phyloP scores from a whole-genome alignment of 2,329 filamentous ascomycete species.

The Magnaporthiopsis poae region DNA sequence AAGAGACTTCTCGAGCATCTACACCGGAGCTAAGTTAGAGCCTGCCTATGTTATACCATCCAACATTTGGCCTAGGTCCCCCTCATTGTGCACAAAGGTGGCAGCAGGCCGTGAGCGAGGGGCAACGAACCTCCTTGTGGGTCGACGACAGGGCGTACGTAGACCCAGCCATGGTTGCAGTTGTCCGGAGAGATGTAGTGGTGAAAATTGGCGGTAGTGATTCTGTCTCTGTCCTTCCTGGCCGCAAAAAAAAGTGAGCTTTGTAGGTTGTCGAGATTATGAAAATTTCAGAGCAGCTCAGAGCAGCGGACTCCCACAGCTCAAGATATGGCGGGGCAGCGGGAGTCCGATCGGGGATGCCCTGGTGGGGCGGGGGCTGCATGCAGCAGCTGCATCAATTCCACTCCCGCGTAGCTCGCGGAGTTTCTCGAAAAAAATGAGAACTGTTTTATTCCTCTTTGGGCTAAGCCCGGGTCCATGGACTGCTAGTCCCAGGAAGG shows the following conservation, averaged over 20 bases:
- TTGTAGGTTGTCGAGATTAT: not conserved
- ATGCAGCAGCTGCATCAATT: not conserved
- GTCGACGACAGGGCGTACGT: slow-evolving; percentile 43
- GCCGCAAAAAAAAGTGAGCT: not conserved
- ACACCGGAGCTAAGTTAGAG: slow-evolving; percentile 8
- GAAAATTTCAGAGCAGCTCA: slow-evolving; percentile 2
- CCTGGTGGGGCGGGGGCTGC: slow-evolving; percentile 3
- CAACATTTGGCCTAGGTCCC: too few species aligned
- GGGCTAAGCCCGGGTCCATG: too few species aligned
- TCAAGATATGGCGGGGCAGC: slow-evolving; percentile 3
- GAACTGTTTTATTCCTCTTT: too few species aligned
- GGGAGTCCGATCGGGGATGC: not conserved
- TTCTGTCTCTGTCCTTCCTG: not conserved
- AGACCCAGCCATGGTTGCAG: slow-evolving; percentile 9
- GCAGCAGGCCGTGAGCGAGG: not conserved
- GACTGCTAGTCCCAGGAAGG: too few species aligned
- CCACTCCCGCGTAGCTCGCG: too few species aligned
- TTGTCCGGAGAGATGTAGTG: not conserved
- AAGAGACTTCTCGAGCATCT: slow-evolving; percentile 95
- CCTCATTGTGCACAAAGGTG: not conserved
- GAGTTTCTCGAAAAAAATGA: too few species aligned
- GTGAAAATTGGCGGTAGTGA: not conserved
- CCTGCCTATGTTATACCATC: too few species aligned
- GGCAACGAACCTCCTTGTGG: slow-evolving; percentile 42
- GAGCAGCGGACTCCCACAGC: not conserved